Conservation (phyloP, 768 basidiomycete species). For the Lactifluus hygrophoroides region DNA sequence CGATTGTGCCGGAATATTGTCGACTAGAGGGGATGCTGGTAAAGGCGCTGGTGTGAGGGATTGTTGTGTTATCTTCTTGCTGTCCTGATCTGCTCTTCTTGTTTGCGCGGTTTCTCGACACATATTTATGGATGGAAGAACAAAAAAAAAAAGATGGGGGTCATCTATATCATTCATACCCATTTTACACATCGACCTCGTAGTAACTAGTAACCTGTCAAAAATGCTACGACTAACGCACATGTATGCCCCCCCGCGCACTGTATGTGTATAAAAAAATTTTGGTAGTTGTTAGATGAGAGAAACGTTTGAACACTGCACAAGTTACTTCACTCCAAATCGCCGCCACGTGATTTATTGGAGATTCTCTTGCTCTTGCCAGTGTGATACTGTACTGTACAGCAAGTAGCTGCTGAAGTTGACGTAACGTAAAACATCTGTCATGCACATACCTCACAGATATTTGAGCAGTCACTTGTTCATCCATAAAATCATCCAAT, state of each 20-base stretch:
- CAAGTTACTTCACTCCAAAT: no score
- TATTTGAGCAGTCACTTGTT: no score
- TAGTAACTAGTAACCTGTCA: neutral
- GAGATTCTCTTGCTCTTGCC: no score
- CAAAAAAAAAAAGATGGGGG: neutral
- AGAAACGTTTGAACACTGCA: neutral
- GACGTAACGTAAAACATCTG: no score
- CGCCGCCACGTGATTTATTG: no score
- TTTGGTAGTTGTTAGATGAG: neutral
- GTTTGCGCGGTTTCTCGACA: neutral
- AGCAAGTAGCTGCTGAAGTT: no score
- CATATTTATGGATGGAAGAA: slow-evolving; percentile 1
- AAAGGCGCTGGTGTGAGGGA: slow-evolving; percentile 42
- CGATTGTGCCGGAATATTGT: slow-evolving; percentile 78
- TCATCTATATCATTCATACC: slow-evolving; percentile 10
- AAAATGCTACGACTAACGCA: neutral
- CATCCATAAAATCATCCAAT: no score
- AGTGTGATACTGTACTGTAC: no score
- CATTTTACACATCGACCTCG: slow-evolving; percentile 4
- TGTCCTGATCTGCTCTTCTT: slow-evolving; percentile 17
- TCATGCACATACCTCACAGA: no score
- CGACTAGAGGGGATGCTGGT: slow-evolving; percentile 72
- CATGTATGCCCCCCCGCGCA: neutral
- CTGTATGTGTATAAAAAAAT: neutral
- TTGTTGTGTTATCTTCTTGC: slow-evolving; percentile 4